These are phyloP conservation scores for Lyophyllum decastes DNA, from an alignment of 768 basidiomycete genomes.

Conservation along the genomic window DNA sequence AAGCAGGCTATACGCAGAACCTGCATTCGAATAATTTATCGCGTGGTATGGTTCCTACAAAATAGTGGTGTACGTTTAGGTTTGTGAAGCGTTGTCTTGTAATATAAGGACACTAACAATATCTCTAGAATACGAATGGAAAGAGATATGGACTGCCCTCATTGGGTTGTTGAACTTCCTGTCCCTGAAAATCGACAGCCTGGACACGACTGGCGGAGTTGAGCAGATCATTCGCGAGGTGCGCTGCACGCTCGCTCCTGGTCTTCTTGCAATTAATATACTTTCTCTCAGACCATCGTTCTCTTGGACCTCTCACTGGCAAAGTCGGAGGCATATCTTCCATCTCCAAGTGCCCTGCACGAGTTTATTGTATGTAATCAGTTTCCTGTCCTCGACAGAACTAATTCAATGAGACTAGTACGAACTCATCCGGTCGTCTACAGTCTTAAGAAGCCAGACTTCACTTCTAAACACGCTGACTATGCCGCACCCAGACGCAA, in stretches of 20 bases:
- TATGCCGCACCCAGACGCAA: constrained; percentile 26
- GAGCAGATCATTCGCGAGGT: constrained; percentile 60
- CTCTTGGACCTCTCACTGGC: constrained; percentile 54
- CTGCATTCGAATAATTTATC: constrained; percentile 56
- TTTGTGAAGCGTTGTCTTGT: constrained; percentile 26
- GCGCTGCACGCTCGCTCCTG: constrained; percentile 11
- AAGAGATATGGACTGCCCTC: constrained; percentile 61
- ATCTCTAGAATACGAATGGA: constrained; percentile 62
- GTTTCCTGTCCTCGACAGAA: not conserved
- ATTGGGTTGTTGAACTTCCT: constrained; percentile 58
- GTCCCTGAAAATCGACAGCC: constrained; percentile 50
- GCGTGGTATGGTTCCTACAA: constrained; percentile 59
- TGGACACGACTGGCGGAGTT: constrained; percentile 54
- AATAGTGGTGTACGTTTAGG: constrained; percentile 55
- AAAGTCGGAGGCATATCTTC: constrained; percentile 55
- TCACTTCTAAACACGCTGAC: constrained; percentile 43
- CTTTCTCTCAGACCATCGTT: constrained; percentile 42
- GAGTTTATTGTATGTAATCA: constrained; percentile 56
- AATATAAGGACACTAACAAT: not conserved
- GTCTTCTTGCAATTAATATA: not conserved
- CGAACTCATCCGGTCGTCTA: constrained; percentile 61
- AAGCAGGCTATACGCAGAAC: constrained; percentile 34
- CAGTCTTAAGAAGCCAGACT: constrained; percentile 48
- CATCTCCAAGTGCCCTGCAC: constrained; percentile 54
- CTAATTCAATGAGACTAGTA: constrained; percentile 42